phyloP scores from a whole-genome alignment of 768 basidiomycete species.

The Pleurotus djamor region DNA sequence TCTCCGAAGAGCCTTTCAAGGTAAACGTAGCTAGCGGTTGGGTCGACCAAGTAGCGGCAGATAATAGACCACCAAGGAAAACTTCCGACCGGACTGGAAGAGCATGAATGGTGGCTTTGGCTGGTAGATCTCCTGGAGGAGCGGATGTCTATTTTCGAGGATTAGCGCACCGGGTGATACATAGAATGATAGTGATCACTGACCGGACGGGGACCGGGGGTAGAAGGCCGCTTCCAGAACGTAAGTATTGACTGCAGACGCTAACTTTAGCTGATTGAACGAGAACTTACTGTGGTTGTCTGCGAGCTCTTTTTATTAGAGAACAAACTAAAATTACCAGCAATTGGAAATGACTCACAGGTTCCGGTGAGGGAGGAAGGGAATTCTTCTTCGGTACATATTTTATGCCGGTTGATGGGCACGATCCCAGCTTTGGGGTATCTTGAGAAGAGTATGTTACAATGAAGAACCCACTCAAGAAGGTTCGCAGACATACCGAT shows the following conservation, averaged over 20 bases:
- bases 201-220: neutral
- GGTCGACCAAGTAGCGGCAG: constrained; percentile 56
- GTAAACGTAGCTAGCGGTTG: constrained; percentile 59
- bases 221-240: too few relatives aligned
- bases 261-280: too few relatives aligned
- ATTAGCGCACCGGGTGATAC: neutral
- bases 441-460: constrained; percentile 22
- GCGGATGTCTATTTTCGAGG: neutral
- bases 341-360: neutral
- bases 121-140: constrained; percentile 29
- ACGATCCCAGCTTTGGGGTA: constrained; percentile 35
- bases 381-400: constrained; percentile 41
- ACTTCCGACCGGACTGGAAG: constrained; percentile 24
- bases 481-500: constrained; percentile 35
- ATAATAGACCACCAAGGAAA: constrained; percentile 48
- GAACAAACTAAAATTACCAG: neutral
- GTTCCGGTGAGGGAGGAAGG: neutral
- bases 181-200: neutral
- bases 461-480: neutral
- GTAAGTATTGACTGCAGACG: too few relatives aligned
- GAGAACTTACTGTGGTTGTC: neutral
- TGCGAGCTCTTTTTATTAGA: neutral
- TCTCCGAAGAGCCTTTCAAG: constrained; percentile 38
- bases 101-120: constrained; percentile 45
- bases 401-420: constrained; percentile 39